These are phyloP conservation scores for Ciborinia camelliae DNA, from an alignment of 2,329 filamentous ascomycete genomes.

Conservation along the genomic window DNA sequence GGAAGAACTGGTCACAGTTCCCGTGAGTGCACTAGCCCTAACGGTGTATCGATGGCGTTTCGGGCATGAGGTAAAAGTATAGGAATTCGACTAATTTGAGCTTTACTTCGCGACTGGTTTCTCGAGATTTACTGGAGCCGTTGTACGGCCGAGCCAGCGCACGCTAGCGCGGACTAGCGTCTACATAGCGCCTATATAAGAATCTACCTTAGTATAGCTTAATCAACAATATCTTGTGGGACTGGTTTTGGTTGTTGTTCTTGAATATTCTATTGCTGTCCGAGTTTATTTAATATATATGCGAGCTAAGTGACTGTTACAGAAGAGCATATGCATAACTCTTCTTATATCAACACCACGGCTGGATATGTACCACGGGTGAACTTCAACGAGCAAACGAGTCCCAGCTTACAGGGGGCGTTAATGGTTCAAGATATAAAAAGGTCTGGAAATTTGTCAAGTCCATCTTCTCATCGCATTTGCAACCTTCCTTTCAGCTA, in stretches of 20 bases:
- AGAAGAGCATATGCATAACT: slow-evolving; percentile 2
- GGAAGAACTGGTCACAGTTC: slow-evolving; percentile 58
- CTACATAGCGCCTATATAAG: too few species aligned
- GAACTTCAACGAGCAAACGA: slow-evolving; percentile 24
- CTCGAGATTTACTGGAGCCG: slow-evolving; percentile 82
- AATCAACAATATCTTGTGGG: too few species aligned
- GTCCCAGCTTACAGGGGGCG: slow-evolving; percentile 22
- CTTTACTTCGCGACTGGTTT: slow-evolving; percentile 84
- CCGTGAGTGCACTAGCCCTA: slow-evolving; percentile 50
- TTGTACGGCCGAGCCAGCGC: too few species aligned
- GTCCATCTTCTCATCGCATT: slow-evolving; percentile 29
- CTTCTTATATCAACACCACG: slow-evolving; percentile 12
- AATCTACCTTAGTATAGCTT: too few species aligned
- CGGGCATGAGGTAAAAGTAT: slow-evolving; percentile 98
- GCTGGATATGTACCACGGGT: background rate
- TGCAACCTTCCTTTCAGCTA: slow-evolving; percentile 32
- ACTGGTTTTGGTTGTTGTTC: too few species aligned
- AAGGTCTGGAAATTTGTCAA: slow-evolving; percentile 21
- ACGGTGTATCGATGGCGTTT: slow-evolving; percentile 72
- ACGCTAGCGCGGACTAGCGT: too few species aligned
- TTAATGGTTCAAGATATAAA: slow-evolving; percentile 31
- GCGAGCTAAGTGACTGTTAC: too few species aligned
- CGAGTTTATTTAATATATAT: too few species aligned
- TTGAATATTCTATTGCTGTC: too few species aligned
- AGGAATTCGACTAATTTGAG: slow-evolving; percentile 93